Base-by-base conservation (phyloP, 2,329 filamentous ascomycete species). In the Aschersonia sp. region DNA sequence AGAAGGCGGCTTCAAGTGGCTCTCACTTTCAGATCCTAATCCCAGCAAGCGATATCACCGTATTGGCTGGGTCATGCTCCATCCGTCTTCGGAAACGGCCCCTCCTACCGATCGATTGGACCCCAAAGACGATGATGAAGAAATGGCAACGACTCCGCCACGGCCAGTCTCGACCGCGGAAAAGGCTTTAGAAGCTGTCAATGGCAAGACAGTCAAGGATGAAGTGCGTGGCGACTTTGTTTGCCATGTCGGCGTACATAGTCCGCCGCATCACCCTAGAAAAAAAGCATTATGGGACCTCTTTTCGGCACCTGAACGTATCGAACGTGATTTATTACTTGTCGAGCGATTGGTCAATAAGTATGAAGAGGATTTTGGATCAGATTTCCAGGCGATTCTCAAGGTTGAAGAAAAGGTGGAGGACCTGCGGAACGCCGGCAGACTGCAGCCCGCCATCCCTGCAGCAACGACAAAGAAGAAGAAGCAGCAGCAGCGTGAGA, bases 231-330 rank as follows among this genome's bases (percentile, higher is more conserved):
- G 92, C 41, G 92, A 98, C 62, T 98, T 98, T 63, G 91, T 91
- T 31, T 96, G 92, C 61, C 92, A 98, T 59, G 92, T 97, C 45
- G 92, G 92, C 51, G 85, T 98, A 29, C 92, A 98, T 65, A 89
- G 89, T 51, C 89, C 92, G 4, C 89, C 91, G 2, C 76, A 77
- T 40, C 82, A 88, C 49, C 86, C 89, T 2, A 77, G 91, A 48
- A 96, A 95, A 72, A 97, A 97, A 70, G 91, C 91, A 0, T 69
- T 97, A 2, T 97, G 91, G 91, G 91, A 97, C 64, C 72, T 97
- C 6, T 97, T 97, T 61, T 97, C 91, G 2, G 82, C 89, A 0
- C 89, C 92, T 0, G 91, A 98, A 62, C 82, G 94, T 47, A 84
- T 98, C 52, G 87, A 94, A 53, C 89, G 89, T 53, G 92, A 98